Percentiles rank a stretch among this genome's conserved stretches.
Conservation (phyloP, 116 monocot genomes). For the Zostera marina region DNA sequence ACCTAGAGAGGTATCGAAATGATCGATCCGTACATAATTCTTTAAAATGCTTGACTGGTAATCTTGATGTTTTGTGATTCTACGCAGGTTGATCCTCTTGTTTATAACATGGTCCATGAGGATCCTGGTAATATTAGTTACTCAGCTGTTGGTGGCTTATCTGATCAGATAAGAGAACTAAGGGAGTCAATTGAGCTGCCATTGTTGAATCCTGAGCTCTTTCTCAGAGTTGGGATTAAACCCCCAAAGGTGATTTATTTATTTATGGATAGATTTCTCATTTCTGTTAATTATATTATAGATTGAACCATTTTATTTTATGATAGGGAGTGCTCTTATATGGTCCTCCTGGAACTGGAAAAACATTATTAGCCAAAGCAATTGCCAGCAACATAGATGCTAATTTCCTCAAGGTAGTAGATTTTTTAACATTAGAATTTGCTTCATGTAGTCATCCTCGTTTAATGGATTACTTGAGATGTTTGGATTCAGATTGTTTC, state of each 20-base stretch:
- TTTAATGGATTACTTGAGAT: background rate
- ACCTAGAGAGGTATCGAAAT: slow-evolving; percentile 58
- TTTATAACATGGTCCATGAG: slow-evolving; percentile 97
- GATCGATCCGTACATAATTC: too few relatives aligned
- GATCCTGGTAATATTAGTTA: slow-evolving; percentile 96
- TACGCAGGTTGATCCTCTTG: slow-evolving; percentile 99
- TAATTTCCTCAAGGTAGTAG: slow-evolving; percentile 87
- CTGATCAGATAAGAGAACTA: slow-evolving; percentile 90
- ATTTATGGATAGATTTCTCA: too few relatives aligned
- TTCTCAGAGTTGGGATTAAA: slow-evolving; percentile 88
- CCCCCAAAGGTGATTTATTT: too few relatives aligned
- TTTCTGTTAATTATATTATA: too few relatives aligned
- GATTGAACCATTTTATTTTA: background rate
- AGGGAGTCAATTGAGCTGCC: slow-evolving; percentile 95
- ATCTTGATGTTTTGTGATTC: too few relatives aligned
- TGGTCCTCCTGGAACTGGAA: slow-evolving; percentile 98
- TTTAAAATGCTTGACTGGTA: too few relatives aligned
- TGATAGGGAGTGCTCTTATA: slow-evolving; percentile 98
- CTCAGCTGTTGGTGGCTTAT: slow-evolving; percentile 91
- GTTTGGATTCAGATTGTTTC: slow-evolving; percentile 73
- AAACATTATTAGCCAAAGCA: slow-evolving; percentile 90
- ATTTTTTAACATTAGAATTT: background rate
- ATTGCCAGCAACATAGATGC: slow-evolving; percentile 99
- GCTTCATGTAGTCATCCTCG: too few relatives aligned
- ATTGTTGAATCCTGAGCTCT: slow-evolving; percentile 94